Conservation (phyloP, 2,329 filamentous ascomycete species). For the Metarhizium brunneum region DNA sequence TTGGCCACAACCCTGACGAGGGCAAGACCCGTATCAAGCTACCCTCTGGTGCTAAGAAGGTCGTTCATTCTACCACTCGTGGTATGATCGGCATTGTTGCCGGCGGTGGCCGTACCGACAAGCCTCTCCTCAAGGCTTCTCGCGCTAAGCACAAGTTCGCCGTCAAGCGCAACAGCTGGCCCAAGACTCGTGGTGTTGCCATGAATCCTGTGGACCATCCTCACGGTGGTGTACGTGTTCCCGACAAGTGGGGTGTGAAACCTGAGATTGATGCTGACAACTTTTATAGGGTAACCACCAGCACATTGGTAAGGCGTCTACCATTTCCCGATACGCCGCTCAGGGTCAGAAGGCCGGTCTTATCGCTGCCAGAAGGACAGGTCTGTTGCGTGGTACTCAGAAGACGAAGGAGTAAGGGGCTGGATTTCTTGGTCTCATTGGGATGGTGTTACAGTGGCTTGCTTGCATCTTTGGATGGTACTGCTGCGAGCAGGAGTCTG, state of each 20-base stretch:
- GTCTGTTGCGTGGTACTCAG: slow-evolving; percentile 99
- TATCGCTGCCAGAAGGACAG: slow-evolving; percentile 98
- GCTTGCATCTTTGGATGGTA: slow-evolving; percentile 50
- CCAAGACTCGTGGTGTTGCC: slow-evolving; percentile 99
- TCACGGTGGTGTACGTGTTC: slow-evolving; percentile 70
- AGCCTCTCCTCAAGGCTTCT: slow-evolving; percentile 98
- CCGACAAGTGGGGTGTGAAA: background rate
- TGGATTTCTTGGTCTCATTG: slow-evolving; percentile 46
- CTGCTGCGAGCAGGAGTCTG: slow-evolving; percentile 37
- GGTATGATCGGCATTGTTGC: slow-evolving; percentile 99
- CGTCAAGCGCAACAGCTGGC: slow-evolving; percentile 99
- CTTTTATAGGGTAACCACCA: slow-evolving; percentile 85
- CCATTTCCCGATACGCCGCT: slow-evolving; percentile 95
- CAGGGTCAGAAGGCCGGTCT: slow-evolving; percentile 99
- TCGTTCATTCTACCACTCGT: slow-evolving; percentile 82
- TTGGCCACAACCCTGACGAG: slow-evolving; percentile 97
- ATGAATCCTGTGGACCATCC: slow-evolving; percentile 99
- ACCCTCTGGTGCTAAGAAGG: slow-evolving; percentile 97
- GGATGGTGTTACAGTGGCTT: slow-evolving; percentile 56
- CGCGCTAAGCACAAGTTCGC: slow-evolving; percentile 99
- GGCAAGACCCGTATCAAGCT: slow-evolving; percentile 99
- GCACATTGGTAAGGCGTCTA: slow-evolving; percentile 99
- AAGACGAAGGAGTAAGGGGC: slow-evolving; percentile 90
- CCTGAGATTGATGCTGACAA: slow-evolving; percentile 31
- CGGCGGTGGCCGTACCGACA: slow-evolving; percentile 98